Conservation (phyloP, 345 rosid species). For the Noccaea bulbosa region DNA sequence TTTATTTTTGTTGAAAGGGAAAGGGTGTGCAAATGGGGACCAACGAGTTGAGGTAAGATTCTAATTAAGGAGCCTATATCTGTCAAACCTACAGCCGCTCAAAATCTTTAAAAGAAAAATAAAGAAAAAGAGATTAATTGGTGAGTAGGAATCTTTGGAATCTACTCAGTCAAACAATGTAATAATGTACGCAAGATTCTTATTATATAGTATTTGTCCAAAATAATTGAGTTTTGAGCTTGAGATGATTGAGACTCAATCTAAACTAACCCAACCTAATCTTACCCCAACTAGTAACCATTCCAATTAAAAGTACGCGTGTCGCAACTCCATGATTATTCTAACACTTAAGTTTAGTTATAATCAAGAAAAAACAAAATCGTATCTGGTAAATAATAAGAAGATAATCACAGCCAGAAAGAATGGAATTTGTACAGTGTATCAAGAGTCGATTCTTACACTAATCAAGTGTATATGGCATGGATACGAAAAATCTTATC, state of each 20-base stretch:
- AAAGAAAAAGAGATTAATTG: constrained; percentile 7
- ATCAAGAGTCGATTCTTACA: constrained; percentile 9
- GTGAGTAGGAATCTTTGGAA: constrained; percentile 49
- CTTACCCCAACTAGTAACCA: constrained; percentile 19
- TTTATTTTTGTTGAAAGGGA: constrained; percentile 25
- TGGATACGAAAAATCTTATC: constrained; percentile 18
- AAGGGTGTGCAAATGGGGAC: constrained; percentile 29
- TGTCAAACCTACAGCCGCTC: constrained; percentile 34
- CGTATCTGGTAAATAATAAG: background rate
- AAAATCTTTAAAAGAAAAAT: background rate
- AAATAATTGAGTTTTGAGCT: constrained; percentile 40
- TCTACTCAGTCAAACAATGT: constrained; percentile 40
- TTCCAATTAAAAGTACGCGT: background rate
- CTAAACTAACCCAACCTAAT: constrained; percentile 29
- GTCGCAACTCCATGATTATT: background rate
- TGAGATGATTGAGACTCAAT: constrained; percentile 34
- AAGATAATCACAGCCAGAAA: too few species aligned
- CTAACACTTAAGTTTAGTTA: background rate
- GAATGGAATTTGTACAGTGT: background rate
- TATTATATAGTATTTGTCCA: constrained; percentile 8
- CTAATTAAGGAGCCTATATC: constrained; percentile 28
- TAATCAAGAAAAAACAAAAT: too few species aligned
- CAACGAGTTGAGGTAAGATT: constrained; percentile 34
- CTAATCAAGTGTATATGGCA: constrained; percentile 1
- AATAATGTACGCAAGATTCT: constrained; percentile 33